These are phyloP conservation scores for Eucalyptus regnans DNA, from an alignment of 345 rosid species.

Conservation along the genomic window DNA sequence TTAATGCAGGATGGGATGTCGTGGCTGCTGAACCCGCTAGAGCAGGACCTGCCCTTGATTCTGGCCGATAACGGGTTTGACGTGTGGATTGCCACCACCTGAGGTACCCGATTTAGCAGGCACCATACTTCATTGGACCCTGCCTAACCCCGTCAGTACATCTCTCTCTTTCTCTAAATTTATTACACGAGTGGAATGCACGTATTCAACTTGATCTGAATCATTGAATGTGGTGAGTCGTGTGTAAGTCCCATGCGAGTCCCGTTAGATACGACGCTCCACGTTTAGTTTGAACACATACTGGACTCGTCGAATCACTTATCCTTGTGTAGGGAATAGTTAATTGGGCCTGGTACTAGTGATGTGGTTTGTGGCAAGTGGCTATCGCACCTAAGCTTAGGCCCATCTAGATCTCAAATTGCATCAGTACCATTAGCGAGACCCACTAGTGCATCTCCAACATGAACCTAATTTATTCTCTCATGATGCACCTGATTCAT, in stretches of 20 bases:
- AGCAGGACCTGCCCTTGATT: slow-evolving; percentile 67
- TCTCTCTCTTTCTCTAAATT: background rate
- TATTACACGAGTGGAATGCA: background rate
- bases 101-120: slow-evolving; percentile 77
- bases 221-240: too few species aligned
- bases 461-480: background rate
- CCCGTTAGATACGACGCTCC: background rate
- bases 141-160: slow-evolving; percentile 14
- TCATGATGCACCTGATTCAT: background rate
- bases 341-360: too few species aligned
- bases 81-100: slow-evolving; percentile 76
- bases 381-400: too few species aligned
- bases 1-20: slow-evolving; percentile 73
- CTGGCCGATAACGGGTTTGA: slow-evolving; percentile 85
- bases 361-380: too few species aligned
- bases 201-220: background rate
- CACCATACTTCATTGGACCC: slow-evolving; percentile 46
- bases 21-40: slow-evolving; percentile 76
- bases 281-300: background rate
- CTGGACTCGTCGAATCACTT: background rate
- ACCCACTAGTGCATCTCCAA: background rate
- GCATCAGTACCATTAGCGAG: background rate
- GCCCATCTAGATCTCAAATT: too few species aligned
- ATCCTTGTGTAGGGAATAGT: background rate
- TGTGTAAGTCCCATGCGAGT: background rate